Evolutionary conservation across 179 eudicot genomes (phyloP), one percentile per base, ranked within the genome.

Genomic region (Corrigiola litoralis): DNA sequence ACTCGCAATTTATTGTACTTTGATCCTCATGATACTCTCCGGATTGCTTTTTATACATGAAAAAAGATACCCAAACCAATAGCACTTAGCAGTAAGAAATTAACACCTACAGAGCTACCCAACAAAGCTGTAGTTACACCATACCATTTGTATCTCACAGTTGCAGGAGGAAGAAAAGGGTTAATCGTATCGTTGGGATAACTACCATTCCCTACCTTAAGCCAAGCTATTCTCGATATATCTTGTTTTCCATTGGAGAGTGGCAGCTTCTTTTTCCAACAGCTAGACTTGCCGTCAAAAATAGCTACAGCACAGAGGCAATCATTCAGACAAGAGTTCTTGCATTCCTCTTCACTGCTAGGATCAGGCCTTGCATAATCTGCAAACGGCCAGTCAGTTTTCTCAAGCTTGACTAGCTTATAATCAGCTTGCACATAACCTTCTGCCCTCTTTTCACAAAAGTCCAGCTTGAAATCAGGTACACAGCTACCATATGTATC

Each of bases 191-290:
- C 20, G n/a, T 16, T 17, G 2, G 68, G 51, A 14, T 31, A 9
- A 48, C 58, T 58, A 0, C 18, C 55, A 47, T 54, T 54, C 38
- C 51, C 59, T 6, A 73, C 68, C 75, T 80, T 82, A 17, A 82
- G 44, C 61, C 75, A 74, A 67, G 69, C 67, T 18, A 13, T 72
- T 14, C 47, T 57, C 0, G 2, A 0, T 24, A 41, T 51, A 44
- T 58, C 76, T 0, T 50, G 50, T 58, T 70, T 68, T 32, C 88
- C 88, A 37, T 76, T 66, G 6, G 82, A 65, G 3, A 81, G 72
- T 14, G 85, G 88, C 4, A 49, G 16, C 71, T 67, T 75, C 75
- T 80, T 83, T 71, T 78, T 78, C 81, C 81, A 78, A 62, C 87
- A 80, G 2, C 38, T 36, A 41, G 48, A 55, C 12, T 41, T 18